These are phyloP conservation scores for Medicago truncatula DNA, from an alignment of 306 rosid genomes.

Conservation along the genomic window DNA sequence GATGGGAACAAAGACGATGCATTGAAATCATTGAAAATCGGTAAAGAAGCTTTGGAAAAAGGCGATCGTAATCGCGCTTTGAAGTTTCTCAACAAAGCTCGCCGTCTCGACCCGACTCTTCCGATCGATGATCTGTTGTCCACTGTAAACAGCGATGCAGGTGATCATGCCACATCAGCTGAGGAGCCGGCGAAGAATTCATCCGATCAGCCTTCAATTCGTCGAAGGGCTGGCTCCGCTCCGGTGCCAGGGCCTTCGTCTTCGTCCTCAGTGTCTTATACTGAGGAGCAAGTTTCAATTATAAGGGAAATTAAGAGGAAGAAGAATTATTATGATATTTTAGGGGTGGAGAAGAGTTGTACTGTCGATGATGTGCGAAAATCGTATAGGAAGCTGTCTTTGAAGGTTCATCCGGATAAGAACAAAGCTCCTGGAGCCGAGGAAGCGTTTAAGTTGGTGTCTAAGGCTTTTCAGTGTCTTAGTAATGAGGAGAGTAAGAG, in stretches of 20 bases:
- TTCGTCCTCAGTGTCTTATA: conserved; percentile 48
- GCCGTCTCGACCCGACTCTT: conserved; percentile 80
- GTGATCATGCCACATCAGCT: conserved; percentile 44
- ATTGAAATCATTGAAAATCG: conserved; percentile 75
- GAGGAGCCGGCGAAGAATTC: conserved; percentile 18
- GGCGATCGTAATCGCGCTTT: conserved; percentile 82
- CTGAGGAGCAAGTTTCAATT: conserved; percentile 73
- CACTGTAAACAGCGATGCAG: conserved; percentile 32
- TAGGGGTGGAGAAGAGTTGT: conserved; percentile 88
- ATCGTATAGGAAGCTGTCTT: conserved; percentile 79
- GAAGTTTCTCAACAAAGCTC: conserved; percentile 80
- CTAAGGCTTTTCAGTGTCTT: conserved; percentile 95
- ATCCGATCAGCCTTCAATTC: conserved; percentile 66
- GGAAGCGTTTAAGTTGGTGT: conserved; percentile 88
- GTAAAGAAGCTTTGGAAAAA: conserved; percentile 66
- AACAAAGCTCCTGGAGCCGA: conserved; percentile 91
- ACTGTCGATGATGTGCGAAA: conserved; percentile 82
- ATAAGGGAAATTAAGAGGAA: conserved; percentile 79
- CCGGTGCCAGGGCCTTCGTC: conserved; percentile 7
- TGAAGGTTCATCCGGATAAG: conserved; percentile 97
- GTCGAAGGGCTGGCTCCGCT: conserved; percentile 53
- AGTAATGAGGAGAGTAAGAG: conserved; percentile 69
- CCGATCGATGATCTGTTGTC: conserved; percentile 72
- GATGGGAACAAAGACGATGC: conserved; percentile 97
- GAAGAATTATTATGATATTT: conserved; percentile 83